Conservation (phyloP, 305 asterid species). For the Plantago coronopus region DNA sequence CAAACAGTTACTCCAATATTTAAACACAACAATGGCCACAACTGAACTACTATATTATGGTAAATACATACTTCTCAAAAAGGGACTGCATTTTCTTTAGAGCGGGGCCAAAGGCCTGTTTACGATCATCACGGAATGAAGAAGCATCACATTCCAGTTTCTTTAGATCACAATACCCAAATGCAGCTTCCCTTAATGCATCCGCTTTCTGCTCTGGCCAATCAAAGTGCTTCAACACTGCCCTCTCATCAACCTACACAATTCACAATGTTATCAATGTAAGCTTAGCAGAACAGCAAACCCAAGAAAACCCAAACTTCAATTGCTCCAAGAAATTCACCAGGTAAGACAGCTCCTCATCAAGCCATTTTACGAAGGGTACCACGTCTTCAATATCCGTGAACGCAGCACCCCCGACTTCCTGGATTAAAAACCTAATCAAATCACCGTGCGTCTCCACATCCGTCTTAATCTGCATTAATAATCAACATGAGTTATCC, state of each 20-base stretch:
- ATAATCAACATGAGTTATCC: slow-evolving; percentile 13
- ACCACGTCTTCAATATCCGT: slow-evolving; percentile 91
- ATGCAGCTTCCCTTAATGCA: slow-evolving; percentile 94
- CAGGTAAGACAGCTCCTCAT: slow-evolving; percentile 91
- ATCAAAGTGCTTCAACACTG: slow-evolving; percentile 86
- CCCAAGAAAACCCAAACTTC: not conserved
- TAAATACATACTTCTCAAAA: slow-evolving; percentile 63
- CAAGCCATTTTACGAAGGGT: slow-evolving; percentile 96
- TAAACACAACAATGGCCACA: not conserved
- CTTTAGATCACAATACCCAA: slow-evolving; percentile 88
- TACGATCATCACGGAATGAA: slow-evolving; percentile 63
- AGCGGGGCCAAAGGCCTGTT: slow-evolving; percentile 70
- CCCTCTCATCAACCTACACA: slow-evolving; percentile 90
- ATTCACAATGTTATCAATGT: not conserved
- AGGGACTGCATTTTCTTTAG: slow-evolving; percentile 90
- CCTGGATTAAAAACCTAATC: slow-evolving; percentile 86
- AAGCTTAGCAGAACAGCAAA: not conserved
- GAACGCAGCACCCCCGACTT: slow-evolving; percentile 87
- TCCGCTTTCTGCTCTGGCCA: slow-evolving; percentile 99
- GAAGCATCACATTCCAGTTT: slow-evolving; percentile 75
- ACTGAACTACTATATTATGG: not conserved
- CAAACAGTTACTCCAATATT: no score
- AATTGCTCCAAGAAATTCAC: slow-evolving; percentile 27
- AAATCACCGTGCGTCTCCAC: slow-evolving; percentile 96
- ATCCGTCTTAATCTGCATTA: slow-evolving; percentile 79